phyloP scores from a whole-genome alignment of 2,329 filamentous ascomycete genomes.

The Calonectria henricotiae region DNA sequence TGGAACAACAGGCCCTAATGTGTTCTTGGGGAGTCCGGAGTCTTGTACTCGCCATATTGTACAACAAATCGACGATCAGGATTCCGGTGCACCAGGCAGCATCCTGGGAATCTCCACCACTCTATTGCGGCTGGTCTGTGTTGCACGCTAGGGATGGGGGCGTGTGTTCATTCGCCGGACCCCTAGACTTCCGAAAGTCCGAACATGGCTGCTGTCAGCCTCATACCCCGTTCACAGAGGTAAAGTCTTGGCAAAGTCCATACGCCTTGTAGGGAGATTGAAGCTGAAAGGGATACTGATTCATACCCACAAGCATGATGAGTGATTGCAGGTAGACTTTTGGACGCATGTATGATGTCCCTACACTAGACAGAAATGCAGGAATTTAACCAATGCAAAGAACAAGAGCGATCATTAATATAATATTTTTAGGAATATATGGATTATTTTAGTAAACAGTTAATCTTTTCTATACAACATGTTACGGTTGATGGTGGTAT shows the following conservation, averaged over 20 bases:
- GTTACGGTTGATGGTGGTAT: neutral
- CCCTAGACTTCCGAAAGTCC: constrained; percentile 26
- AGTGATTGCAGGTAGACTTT: no score
- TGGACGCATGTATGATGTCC: no score
- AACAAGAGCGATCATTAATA: no score
- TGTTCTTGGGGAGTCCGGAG: constrained; percentile 26
- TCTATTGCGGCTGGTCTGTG: constrained; percentile 6
- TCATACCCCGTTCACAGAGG: neutral
- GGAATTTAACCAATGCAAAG: no score
- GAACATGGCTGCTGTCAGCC: neutral
- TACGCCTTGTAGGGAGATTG: constrained; percentile 2
- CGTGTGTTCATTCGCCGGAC: constrained; percentile 13
- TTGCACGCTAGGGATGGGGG: constrained; percentile 1
- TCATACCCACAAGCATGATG: no score
- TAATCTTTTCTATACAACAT: neutral
- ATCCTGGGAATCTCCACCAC: constrained; percentile 10
- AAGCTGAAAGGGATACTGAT: neutral
- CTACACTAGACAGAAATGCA: no score
- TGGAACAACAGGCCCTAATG: constrained; percentile 19
- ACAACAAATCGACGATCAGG: neutral
- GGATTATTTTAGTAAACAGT: no score
- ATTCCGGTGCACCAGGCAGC: neutral
- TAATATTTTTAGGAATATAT: no score
- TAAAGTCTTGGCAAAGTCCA: constrained; percentile 27
- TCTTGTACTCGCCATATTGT: constrained; percentile 18